Base-by-base conservation (phyloP, 2,329 filamentous ascomycete genomes). In the Hypoxylon sp. region DNA sequence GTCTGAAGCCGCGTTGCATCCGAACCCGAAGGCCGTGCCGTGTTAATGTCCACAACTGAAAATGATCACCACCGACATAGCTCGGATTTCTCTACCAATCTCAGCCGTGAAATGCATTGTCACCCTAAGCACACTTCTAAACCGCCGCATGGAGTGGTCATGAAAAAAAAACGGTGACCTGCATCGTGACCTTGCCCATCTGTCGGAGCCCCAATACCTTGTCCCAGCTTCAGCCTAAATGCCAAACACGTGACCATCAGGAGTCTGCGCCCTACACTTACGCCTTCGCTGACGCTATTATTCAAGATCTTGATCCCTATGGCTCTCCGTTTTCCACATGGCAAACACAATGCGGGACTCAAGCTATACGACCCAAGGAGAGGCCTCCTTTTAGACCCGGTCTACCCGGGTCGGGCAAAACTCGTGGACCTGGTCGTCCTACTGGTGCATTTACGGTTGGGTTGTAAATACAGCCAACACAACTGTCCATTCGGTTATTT, bases 361-460 rank as follows among this genome's bases (percentile, higher is more conserved):
- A 59, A 47, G 22, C 53, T 47, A 52, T 57, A 57, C 62, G 59
- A 56, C 55, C 55, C 42, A 54, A 59, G 48, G n/a, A 42, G 48
- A 47, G 59, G 39, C 63, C 63, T 68, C 35, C 42, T 50, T 53
- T 55, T 65, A 22, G 24, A 50, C 50, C 66, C 63, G 57, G 50
- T 24, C 56, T 62, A 63, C 60, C 56, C 60, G 53, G 24, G 63
- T 55, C 66, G 60, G 48, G 55, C 60, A 29, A 54, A 29, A 54
- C 19, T 52, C 39, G 42, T 53, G 14, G 50, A 29, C 29, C 37
- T 44, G 42, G 14, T 29, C 51, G 47, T 65, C 42, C 48, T 63
- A 71, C 69, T 70, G 69, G 67, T 26, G 54, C 56, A 46, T 70
- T 71, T 71, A 71, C 69, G 69, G 57, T 56, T 58, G 55, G 59